A percentile compares a stretch with the other conserved stretches of the same genome.
phyloP scores from a whole-genome alignment of 2,329 filamentous ascomycete species.

The Colletotrichum musicola region DNA sequence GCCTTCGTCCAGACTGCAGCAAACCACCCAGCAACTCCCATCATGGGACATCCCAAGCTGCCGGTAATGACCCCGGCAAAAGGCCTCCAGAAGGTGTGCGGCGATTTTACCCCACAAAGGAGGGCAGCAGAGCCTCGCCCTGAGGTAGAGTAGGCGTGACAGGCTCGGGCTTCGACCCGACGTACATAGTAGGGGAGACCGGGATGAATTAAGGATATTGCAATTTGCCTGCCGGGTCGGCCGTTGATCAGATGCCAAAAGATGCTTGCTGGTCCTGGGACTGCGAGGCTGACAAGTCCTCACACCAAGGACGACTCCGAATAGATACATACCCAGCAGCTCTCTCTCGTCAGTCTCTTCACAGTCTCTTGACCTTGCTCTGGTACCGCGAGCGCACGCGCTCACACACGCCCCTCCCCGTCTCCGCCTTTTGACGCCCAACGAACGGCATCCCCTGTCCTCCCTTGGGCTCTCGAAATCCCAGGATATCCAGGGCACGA shows the following conservation, averaged over 20 bases:
- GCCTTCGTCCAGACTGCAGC: background rate
- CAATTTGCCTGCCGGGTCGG: conserved; percentile 10
- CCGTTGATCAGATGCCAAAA: conserved; percentile 7
- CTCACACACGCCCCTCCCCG: background rate
- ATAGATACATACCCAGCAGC: too few species aligned
- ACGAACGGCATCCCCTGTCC: conserved; percentile 16
- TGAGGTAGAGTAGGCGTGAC: conserved; percentile 5
- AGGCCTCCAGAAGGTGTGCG: background rate
- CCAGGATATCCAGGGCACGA: background rate
- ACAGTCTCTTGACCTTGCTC: too few species aligned
- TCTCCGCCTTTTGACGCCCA: conserved; percentile 18
- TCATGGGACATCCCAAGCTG: conserved; percentile 9
- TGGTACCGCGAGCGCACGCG: too few species aligned
- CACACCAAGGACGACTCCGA: background rate
- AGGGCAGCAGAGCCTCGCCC: conserved; percentile 19
- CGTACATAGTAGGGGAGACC: background rate
- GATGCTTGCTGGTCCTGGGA: background rate
- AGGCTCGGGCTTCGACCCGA: conserved; percentile 17
- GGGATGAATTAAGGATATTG: background rate
- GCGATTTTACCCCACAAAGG: conserved; percentile 22
- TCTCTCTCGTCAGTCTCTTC: too few species aligned
- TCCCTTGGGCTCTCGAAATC: background rate
- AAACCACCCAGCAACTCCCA: background rate
- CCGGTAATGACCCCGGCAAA: conserved; percentile 14
- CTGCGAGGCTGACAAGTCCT: background rate